These are phyloP conservation scores for Phytophthora macrochlamydospora DNA, from an alignment of 352 stramenopile genomes.

Conservation along the genomic window DNA sequence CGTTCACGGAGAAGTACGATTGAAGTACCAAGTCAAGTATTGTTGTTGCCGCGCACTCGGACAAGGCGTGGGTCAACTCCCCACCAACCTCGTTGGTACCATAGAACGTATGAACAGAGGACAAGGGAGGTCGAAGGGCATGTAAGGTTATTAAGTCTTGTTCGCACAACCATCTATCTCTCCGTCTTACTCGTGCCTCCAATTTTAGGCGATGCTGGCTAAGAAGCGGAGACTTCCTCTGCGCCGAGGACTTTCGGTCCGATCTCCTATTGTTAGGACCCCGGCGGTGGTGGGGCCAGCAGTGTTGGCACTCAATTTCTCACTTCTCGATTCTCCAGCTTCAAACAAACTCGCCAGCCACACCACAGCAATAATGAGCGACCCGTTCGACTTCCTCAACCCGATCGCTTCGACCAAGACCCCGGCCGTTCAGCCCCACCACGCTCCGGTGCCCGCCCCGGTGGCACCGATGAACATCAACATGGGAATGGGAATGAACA, in stretches of 20 bases:
- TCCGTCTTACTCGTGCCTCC: background rate
- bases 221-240: too few species aligned
- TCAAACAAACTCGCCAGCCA: constrained; percentile 10
- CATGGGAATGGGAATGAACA: constrained; percentile 24
- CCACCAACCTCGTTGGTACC: constrained; percentile 21
- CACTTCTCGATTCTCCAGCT: constrained; percentile 29
- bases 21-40: constrained; percentile 36
- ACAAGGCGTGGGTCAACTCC: constrained; percentile 8
- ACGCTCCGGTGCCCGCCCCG: constrained; percentile 30
- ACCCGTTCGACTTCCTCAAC: constrained; percentile 78
- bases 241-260: constrained; percentile 5
- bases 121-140: constrained; percentile 17
- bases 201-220: too few species aligned
- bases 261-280: constrained; percentile 15
- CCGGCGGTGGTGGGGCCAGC: background rate
- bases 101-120: constrained; percentile 19
- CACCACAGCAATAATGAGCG: constrained; percentile 49
- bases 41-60: constrained; percentile 26
- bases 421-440: constrained; percentile 26
- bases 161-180: background rate
- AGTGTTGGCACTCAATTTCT: background rate
- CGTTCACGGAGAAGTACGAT: constrained; percentile 70
- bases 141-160: constrained; percentile 29
- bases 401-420: constrained; percentile 77
- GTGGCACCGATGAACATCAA: constrained; percentile 30